Conservation (phyloP, 1,139 yeast species). For the Lodderomyces beijingensis region DNA sequence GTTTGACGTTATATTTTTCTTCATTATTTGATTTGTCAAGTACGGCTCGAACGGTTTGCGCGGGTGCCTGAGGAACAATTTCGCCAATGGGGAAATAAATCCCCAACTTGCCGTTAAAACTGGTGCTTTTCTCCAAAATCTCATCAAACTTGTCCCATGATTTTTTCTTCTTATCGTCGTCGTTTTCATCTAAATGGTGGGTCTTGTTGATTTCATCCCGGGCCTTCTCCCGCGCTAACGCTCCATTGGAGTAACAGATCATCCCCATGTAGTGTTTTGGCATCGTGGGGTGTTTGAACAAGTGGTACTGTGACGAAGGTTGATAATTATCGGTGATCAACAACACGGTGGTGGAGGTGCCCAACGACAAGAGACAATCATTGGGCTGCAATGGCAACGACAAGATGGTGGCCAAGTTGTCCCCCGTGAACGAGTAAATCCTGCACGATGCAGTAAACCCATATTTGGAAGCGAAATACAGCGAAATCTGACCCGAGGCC, state of each 20-base stretch:
- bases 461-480: constrained; percentile 60
- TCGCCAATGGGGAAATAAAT: constrained; percentile 86
- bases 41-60: constrained; percentile 51
- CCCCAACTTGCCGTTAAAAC: constrained; percentile 50
- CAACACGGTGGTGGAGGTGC: constrained; percentile 85
- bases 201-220: constrained; percentile 59
- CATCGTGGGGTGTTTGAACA: constrained; percentile 83
- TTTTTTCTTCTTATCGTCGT: no score
- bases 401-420: constrained; percentile 83
- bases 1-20: constrained; percentile 19
- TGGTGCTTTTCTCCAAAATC: constrained; percentile 33
- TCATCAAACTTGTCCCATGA: constrained; percentile 68
- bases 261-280: constrained; percentile 83
- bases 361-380: constrained; percentile 78
- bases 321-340: constrained; percentile 72
- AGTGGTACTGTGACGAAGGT: constrained; percentile 79
- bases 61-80: constrained; percentile 75
- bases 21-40: constrained; percentile 21
- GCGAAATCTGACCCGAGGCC: constrained; percentile 42
- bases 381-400: constrained; percentile 73
- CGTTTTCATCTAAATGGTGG: constrained; percentile 25
- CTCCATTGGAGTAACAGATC: constrained; percentile 92
- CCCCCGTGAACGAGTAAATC: constrained; percentile 78
- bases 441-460: constrained; percentile 54
- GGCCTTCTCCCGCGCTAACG: constrained; percentile 77